Conservation (phyloP, 73 alveolate genomes). For the Tetrahymena borealis region DNA sequence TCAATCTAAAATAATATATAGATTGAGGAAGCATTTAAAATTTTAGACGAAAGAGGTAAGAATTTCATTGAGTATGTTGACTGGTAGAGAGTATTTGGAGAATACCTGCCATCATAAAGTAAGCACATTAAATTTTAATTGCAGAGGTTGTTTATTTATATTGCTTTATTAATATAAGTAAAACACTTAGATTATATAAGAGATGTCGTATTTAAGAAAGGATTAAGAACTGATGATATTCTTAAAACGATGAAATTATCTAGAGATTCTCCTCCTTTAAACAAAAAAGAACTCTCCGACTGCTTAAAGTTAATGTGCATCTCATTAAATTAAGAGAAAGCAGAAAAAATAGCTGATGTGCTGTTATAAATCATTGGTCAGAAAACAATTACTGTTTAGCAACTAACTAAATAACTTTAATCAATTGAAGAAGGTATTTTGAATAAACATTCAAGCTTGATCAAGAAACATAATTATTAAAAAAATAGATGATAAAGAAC, state of each 20-base stretch:
- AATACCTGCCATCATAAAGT: background rate
- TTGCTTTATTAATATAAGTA: background rate
- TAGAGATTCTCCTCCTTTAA: slow-evolving; percentile 28
- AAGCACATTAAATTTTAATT: background rate
- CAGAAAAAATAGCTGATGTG: background rate
- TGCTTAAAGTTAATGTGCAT: background rate
- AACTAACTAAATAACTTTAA: background rate
- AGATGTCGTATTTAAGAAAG: slow-evolving; percentile 31
- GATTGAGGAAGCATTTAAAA: background rate
- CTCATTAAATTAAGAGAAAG: background rate
- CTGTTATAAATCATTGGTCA: background rate
- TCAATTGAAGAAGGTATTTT: slow-evolving; percentile 5
- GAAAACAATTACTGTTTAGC: background rate
- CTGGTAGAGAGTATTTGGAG: background rate
- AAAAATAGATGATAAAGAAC: slow-evolving; percentile 17
- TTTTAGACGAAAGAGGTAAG: background rate
- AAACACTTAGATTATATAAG: slow-evolving; percentile 28
- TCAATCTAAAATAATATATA: background rate
- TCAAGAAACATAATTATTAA: background rate
- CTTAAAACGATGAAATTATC: slow-evolving; percentile 16
- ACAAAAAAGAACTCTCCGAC: background rate
- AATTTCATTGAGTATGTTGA: background rate
- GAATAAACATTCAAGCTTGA: background rate
- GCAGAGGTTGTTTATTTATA: background rate
- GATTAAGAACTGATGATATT: slow-evolving; percentile 34